phyloP scores from a whole-genome alignment of 257 asterid species.

The Leptodermis oblonga region DNA sequence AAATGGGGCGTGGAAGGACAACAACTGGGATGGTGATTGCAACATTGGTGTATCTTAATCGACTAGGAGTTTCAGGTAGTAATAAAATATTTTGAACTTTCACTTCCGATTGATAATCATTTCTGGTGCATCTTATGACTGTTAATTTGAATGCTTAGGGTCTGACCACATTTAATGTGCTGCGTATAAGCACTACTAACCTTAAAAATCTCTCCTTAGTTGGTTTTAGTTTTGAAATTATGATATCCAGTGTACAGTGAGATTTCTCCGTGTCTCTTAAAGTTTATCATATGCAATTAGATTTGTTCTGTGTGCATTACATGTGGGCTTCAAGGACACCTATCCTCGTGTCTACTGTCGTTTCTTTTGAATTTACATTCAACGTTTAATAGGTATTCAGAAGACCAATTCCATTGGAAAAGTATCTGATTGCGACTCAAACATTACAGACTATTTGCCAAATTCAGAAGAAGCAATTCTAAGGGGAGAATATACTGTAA shows the following conservation, averaged over 20 bases:
- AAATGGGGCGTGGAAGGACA: conserved; percentile 99
- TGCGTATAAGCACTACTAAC: background rate
- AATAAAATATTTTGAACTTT: conserved; percentile 15
- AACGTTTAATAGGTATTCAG: conserved; percentile 54
- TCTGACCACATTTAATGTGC: background rate
- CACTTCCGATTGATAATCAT: conserved; percentile 8
- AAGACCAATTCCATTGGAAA: conserved; percentile 78
- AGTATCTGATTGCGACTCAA: conserved; percentile 61
- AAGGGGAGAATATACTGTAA: conserved; percentile 91
- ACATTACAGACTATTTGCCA: conserved; percentile 52
- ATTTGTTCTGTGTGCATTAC: background rate
- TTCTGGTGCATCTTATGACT: background rate
- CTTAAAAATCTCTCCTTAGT: background rate
- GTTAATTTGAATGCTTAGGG: background rate
- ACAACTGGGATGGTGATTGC: conserved; percentile 99
- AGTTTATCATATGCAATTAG: background rate
- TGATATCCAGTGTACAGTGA: background rate
- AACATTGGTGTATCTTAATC: conserved; percentile 74
- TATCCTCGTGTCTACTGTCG: background rate
- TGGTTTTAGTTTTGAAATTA: background rate
- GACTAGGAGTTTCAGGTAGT: conserved; percentile 93
- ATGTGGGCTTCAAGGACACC: background rate
- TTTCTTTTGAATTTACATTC: background rate
- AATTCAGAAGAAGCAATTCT: conserved; percentile 83
- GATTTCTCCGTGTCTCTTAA: background rate